Evolutionary conservation across 208 protist genomes (phyloP).

Genomic region (Tritrichomonas musculus): DNA sequence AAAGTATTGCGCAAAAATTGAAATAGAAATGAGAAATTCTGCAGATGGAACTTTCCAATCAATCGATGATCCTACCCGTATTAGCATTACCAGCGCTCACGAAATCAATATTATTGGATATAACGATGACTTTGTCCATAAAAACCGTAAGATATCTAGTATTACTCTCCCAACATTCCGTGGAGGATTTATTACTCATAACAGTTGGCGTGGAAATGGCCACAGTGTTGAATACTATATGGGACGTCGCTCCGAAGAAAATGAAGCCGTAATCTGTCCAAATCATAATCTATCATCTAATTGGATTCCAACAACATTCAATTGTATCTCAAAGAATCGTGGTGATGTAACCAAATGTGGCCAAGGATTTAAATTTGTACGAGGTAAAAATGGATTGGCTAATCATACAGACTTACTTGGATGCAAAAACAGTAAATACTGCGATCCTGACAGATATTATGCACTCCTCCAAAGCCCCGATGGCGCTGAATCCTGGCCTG

Average conservation of each 20-base stretch:
- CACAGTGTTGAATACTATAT: not conserved
- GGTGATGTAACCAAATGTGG: not conserved
- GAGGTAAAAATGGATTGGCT: not conserved
- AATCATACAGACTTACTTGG: not conserved
- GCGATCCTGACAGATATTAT: not conserved
- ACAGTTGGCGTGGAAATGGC: not conserved
- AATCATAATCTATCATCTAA: not conserved
- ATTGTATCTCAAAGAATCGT: not conserved
- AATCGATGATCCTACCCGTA: not conserved
- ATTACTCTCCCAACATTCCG: not conserved
- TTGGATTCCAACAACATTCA: not conserved
- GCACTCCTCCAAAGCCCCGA: not conserved
- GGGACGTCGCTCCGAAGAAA: not conserved
- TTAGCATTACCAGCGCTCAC: not conserved
- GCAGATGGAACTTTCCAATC: not conserved
- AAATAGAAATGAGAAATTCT: not conserved
- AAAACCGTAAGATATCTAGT: not conserved
- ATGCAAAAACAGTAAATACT: not conserved
- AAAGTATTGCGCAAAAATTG: not conserved
- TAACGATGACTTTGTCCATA: conserved; percentile 5
- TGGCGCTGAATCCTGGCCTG: not conserved
- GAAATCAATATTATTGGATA: conserved; percentile 20
- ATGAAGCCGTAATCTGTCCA: conserved; percentile 9
- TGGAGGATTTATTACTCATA: not conserved
- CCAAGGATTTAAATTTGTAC: not conserved